Evolutionary conservation across 805 yeast genomes (phyloP).

Genomic region (Cyberlindnera euphorbiiphila): DNA sequence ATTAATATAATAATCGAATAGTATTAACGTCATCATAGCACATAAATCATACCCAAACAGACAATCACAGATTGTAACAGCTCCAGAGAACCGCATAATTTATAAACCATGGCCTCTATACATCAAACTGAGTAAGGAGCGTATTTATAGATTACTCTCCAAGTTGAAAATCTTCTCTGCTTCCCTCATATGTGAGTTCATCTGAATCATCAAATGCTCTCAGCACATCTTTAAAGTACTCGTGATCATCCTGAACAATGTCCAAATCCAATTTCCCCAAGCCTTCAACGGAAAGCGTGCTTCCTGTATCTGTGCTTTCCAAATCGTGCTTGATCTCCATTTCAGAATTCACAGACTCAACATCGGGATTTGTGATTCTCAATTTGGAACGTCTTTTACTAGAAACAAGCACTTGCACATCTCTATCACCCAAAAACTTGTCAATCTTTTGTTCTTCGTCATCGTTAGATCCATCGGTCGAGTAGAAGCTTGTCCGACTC

Average conservation of each 20-base stretch:
- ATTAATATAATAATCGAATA: no score
- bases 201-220: constrained; percentile 38
- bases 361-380: constrained; percentile 61
- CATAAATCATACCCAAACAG: no score
- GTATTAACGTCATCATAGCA: no score
- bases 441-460: constrained; percentile 32
- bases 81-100: no score
- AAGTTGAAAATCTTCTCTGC: constrained; percentile 1
- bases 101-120: no score
- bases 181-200: constrained; percentile 1
- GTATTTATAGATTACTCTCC: background rate
- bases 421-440: constrained; percentile 46
- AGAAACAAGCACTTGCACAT: constrained; percentile 70
- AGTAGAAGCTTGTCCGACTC: constrained; percentile 12
- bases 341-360: constrained; percentile 11
- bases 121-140: no score
- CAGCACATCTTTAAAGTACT: constrained; percentile 28
- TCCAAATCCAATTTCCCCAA: constrained; percentile 3
- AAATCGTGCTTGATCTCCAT: background rate
- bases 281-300: constrained; percentile 5
- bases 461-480: constrained; percentile 2
- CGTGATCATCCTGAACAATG: constrained; percentile 20
- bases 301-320: constrained; percentile 8
- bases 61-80: no score
- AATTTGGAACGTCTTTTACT: constrained; percentile 58